phyloP scores from a whole-genome alignment of 164 flowering plant genomes.

The Tetracentron sinense region DNA sequence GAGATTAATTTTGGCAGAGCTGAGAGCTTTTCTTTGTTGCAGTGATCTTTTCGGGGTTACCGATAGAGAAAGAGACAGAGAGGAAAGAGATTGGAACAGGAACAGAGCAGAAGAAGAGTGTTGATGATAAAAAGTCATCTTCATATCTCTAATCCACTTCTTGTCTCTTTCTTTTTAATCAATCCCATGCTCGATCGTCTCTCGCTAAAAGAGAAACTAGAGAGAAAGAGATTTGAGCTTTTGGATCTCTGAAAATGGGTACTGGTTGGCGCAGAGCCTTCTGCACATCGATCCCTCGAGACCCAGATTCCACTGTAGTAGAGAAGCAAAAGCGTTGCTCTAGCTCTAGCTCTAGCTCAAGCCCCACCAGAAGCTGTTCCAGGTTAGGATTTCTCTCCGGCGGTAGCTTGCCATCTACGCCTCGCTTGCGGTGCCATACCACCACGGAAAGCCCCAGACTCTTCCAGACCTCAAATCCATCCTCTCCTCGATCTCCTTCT shows the following conservation, averaged over 20 bases:
- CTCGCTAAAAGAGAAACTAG: neutral
- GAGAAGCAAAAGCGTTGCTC: constrained; percentile 19
- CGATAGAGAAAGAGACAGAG: neutral
- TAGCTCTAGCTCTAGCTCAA: constrained; percentile 29
- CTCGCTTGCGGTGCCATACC: constrained; percentile 38
- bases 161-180: constrained; percentile 17
- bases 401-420: constrained; percentile 62
- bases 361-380: constrained; percentile 38
- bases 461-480: constrained; percentile 38
- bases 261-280: constrained; percentile 93
- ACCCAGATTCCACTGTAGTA: constrained; percentile 22
- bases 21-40: constrained; percentile 6
- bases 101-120: neutral
- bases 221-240: no score
- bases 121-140: neutral
- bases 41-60: constrained; percentile 17
- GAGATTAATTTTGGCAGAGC: constrained; percentile 1
- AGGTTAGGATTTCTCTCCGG: constrained; percentile 51
- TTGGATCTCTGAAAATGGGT: constrained; percentile 58
- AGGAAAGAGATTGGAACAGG: constrained; percentile 1
- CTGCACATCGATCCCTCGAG: constrained; percentile 66
- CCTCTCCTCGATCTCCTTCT: constrained; percentile 79
- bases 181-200: constrained; percentile 5
- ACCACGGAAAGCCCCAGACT: constrained; percentile 33
- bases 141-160: constrained; percentile 1